Evolutionary conservation across 495 filamentous ascomycete genomes (phyloP).

Genomic region (Penicillium steckii): DNA sequence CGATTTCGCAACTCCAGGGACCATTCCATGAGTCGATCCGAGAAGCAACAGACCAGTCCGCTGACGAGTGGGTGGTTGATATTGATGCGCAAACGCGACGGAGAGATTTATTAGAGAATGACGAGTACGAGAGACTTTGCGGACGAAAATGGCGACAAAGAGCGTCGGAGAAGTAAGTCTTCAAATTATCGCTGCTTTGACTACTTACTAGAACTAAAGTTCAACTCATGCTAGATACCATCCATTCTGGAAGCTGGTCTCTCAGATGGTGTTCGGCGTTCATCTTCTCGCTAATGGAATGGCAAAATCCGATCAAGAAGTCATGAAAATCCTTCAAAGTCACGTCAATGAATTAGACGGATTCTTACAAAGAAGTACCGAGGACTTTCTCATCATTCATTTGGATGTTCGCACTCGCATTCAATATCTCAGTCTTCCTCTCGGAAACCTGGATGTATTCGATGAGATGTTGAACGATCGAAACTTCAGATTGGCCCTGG

Average conservation of each 20-base stretch:
- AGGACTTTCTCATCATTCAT: slow-evolving; percentile 82
- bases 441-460: slow-evolving; percentile 80
- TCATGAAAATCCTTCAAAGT: slow-evolving; percentile 83
- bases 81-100: slow-evolving; percentile 67
- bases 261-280: slow-evolving; percentile 92
- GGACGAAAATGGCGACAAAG: slow-evolving; percentile 72
- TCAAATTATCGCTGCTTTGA: background rate
- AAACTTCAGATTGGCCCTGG: slow-evolving; percentile 74
- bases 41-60: slow-evolving; percentile 57
- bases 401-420: slow-evolving; percentile 71
- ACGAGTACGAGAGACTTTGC: slow-evolving; percentile 61
- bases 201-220: background rate
- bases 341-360: slow-evolving; percentile 94
- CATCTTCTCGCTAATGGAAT: slow-evolving; percentile 82
- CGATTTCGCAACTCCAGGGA: slow-evolving; percentile 80
- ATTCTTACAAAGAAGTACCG: slow-evolving; percentile 79
- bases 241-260: slow-evolving; percentile 83
- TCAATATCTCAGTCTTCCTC: slow-evolving; percentile 75
- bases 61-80: slow-evolving; percentile 49
- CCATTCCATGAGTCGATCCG: slow-evolving; percentile 91
- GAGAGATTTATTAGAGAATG: slow-evolving; percentile 64
- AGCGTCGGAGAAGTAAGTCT: slow-evolving; percentile 51
- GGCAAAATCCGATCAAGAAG: slow-evolving; percentile 83
- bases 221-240: slow-evolving; percentile 53
- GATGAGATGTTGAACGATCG: slow-evolving; percentile 86